Conservation (phyloP, 2,329 filamentous ascomycete species). For the Colletotrichum plurivorum region DNA sequence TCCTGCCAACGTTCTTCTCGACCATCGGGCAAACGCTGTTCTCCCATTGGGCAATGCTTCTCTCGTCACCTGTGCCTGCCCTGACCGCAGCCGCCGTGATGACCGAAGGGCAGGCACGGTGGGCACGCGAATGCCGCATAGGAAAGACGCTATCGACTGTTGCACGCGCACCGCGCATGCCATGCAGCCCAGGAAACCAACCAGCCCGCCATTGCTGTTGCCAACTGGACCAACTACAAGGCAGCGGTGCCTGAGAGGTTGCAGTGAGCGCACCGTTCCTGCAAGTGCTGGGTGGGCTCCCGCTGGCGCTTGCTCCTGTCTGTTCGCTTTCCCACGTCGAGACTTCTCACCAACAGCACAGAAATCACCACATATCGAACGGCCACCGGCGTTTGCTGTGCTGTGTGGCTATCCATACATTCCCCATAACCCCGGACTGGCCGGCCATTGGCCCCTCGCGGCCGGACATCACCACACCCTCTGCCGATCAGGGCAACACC, state of each 20-base stretch:
- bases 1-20: background rate
- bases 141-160: conserved; percentile 21
- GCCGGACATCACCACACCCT: conserved; percentile 37
- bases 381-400: conserved; percentile 25
- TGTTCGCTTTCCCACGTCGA: conserved; percentile 10
- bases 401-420: background rate
- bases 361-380: background rate
- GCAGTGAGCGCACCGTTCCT: conserved; percentile 19
- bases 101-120: conserved; percentile 5
- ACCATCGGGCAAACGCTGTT: conserved; percentile 23
- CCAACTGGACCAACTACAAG: background rate
- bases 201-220: background rate
- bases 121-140: conserved; percentile 1
- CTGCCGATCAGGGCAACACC: conserved; percentile 11
- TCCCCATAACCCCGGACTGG: background rate
- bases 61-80: background rate
- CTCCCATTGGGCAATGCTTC: background rate
- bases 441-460: conserved; percentile 12
- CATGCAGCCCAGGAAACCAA: conserved; percentile 1
- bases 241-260: conserved; percentile 23
- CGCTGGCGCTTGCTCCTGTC: conserved; percentile 21
- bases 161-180: conserved; percentile 20
- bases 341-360: background rate
- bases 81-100: conserved; percentile 28
- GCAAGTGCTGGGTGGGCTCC: conserved; percentile 26